Conservation (phyloP, 2,329 filamentous ascomycete genomes). For the Pseudogymnoascus sp. region DNA sequence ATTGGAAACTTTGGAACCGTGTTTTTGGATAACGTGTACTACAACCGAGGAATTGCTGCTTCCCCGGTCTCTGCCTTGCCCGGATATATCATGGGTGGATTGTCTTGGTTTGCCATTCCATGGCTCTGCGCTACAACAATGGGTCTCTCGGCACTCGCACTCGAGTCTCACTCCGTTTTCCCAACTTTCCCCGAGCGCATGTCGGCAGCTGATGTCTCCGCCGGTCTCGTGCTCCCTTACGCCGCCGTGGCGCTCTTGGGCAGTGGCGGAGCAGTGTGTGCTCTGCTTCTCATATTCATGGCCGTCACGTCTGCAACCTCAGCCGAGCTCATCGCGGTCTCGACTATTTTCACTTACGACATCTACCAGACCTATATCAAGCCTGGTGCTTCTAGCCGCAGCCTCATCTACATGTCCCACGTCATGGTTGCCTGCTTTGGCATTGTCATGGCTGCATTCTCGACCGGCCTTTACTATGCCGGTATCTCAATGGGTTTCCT, state of each 20-base stretch:
- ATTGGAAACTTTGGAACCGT: slow-evolving; percentile 74
- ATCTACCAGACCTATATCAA: slow-evolving; percentile 84
- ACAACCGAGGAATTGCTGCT: slow-evolving; percentile 89
- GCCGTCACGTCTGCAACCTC: slow-evolving; percentile 80
- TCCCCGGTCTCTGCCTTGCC: slow-evolving; percentile 78
- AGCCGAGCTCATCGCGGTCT: slow-evolving; percentile 78
- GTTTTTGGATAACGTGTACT: slow-evolving; percentile 83
- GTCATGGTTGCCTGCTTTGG: slow-evolving; percentile 66
- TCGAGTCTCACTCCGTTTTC: slow-evolving; percentile 66
- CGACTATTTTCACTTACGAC: slow-evolving; percentile 77
- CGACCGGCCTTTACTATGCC: slow-evolving; percentile 56
- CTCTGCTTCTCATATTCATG: slow-evolving; percentile 79
- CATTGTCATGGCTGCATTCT: slow-evolving; percentile 68
- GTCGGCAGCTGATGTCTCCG: slow-evolving; percentile 64
- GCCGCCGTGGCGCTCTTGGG: slow-evolving; percentile 78
- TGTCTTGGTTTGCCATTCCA: slow-evolving; percentile 88
- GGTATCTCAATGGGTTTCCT: slow-evolving; percentile 81
- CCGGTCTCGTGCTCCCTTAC: slow-evolving; percentile 77
- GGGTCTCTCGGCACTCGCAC: slow-evolving; percentile 71
- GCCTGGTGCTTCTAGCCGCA: slow-evolving; percentile 64
- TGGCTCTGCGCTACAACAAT: slow-evolving; percentile 86
- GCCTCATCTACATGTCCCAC: slow-evolving; percentile 75
- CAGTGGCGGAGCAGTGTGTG: slow-evolving; percentile 70
- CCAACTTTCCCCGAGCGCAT: slow-evolving; percentile 69
- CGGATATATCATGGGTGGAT: slow-evolving; percentile 65